These are phyloP conservation scores for Lecanicillium sp. DNA, from an alignment of 2,329 filamentous ascomycete genomes.

Conservation along the genomic window DNA sequence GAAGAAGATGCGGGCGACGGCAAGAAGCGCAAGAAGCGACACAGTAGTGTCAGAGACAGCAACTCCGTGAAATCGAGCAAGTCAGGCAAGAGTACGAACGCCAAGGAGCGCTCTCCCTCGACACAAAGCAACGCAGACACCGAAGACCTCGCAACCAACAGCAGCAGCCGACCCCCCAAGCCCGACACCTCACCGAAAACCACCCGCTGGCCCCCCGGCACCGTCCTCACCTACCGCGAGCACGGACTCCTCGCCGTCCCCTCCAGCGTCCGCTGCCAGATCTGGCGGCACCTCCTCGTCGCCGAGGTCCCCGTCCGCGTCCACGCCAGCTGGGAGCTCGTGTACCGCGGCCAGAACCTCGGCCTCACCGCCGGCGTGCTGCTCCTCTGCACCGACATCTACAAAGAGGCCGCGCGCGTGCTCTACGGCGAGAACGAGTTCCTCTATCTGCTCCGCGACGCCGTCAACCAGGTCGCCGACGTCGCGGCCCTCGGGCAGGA, in stretches of 20 bases:
- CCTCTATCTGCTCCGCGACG: slow-evolving; percentile 39
- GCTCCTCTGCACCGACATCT: slow-evolving; percentile 27
- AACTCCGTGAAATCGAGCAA: too few relatives aligned
- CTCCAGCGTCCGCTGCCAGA: slow-evolving; percentile 24
- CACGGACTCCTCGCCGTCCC: slow-evolving; percentile 20
- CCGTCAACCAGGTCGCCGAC: slow-evolving; percentile 16
- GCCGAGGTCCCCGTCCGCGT: slow-evolving; percentile 27
- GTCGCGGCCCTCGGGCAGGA: slow-evolving; percentile 16
- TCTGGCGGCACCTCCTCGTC: slow-evolving; percentile 29
- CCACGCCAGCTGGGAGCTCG: slow-evolving; percentile 27
- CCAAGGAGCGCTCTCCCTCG: too few relatives aligned
- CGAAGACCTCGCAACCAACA: too few relatives aligned
- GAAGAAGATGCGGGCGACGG: too few relatives aligned
- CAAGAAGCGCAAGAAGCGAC: too few relatives aligned
- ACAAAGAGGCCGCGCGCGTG: slow-evolving; percentile 32
- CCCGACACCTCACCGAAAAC: too few relatives aligned
- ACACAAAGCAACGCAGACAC: too few relatives aligned
- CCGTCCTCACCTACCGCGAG: slow-evolving; percentile 2
- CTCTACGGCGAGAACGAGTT: slow-evolving; percentile 46
- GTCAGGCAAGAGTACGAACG: too few relatives aligned
- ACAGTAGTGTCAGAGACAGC: too few relatives aligned
- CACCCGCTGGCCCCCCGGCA: background rate
- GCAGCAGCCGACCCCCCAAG: too few relatives aligned
- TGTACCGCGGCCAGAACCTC: slow-evolving; percentile 23
- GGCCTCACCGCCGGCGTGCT: slow-evolving; percentile 34